Percentiles rank a stretch among this genome's conserved stretches.
phyloP scores from a whole-genome alignment of 148 eudicot species.

The Fagopyrum homotropicum region DNA sequence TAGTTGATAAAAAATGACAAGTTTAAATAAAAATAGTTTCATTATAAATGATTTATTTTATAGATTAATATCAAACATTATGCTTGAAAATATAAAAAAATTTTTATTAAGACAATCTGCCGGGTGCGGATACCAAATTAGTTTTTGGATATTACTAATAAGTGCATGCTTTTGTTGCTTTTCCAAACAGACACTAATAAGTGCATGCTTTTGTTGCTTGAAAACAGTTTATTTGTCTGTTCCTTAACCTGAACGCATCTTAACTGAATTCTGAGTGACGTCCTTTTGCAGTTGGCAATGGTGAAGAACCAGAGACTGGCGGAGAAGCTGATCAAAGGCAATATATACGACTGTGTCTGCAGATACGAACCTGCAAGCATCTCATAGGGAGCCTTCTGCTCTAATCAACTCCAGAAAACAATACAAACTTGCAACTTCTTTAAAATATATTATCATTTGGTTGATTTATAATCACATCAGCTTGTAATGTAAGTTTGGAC shows the following conservation, averaged over 20 bases:
- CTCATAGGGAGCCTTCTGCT: background rate
- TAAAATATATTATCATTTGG: no score
- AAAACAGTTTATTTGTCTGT: background rate
- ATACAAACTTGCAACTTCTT: background rate
- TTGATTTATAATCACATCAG: no score
- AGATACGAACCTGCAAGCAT: conserved; percentile 63
- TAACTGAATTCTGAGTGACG: background rate
- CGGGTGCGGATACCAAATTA: no score
- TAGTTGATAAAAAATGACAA: no score
- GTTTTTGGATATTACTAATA: no score
- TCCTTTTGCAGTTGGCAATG: conserved; percentile 81
- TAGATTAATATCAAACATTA: no score
- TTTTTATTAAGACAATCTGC: no score
- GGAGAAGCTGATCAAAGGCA: conserved; percentile 78
- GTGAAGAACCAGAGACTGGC: conserved; percentile 98
- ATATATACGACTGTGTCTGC: conserved; percentile 90
- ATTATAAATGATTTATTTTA: no score
- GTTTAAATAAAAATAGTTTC: no score
- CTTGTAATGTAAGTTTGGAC: background rate
- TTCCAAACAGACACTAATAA: background rate
- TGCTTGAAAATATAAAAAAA: background rate
- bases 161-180: background rate
- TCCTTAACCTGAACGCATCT: background rate
- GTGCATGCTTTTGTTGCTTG: conserved; percentile 9
- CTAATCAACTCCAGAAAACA: background rate